A percentile compares a stretch with the other conserved stretches of the same genome.
phyloP scores from a whole-genome alignment of 2,329 filamentous ascomycete species.

The Rhinocladiella similis region DNA sequence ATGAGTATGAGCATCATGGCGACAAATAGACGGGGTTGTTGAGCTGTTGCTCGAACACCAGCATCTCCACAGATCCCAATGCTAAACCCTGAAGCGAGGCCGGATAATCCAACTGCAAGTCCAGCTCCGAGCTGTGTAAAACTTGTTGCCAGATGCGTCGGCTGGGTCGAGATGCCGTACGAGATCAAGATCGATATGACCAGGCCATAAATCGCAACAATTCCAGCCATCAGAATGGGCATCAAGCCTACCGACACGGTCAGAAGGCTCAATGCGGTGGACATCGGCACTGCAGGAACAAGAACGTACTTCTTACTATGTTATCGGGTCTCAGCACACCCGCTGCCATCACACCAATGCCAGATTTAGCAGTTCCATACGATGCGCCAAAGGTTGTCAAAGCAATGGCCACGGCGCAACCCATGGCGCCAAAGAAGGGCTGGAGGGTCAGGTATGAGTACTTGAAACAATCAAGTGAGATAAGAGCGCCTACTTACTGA shows the following conservation, averaged over 20 bases:
- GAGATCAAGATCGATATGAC: constrained; percentile 90
- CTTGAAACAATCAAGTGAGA: constrained; percentile 23
- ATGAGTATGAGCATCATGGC: constrained; percentile 99
- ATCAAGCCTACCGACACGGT: constrained; percentile 19
- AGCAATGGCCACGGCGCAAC: constrained; percentile 90
- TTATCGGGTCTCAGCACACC: constrained; percentile 96
- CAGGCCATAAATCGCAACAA: constrained; percentile 97
- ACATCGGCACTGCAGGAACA: background rate
- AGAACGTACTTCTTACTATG: constrained; percentile 94
- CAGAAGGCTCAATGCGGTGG: background rate
- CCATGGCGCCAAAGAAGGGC: constrained; percentile 97
- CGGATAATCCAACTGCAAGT: constrained; percentile 77
- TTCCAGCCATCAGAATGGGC: constrained; percentile 92
- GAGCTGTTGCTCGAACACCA: constrained; percentile 53
- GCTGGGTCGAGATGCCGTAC: constrained; percentile 67
- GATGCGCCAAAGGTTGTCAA: constrained; percentile 96
- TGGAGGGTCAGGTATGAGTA: constrained; percentile 37
- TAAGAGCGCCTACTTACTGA: constrained; percentile 67
- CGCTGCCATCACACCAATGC: constrained; percentile 97
- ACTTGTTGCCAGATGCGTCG: constrained; percentile 72
- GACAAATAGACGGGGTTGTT: constrained; percentile 62
- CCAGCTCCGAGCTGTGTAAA: constrained; percentile 86
- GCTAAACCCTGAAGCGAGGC: constrained; percentile 79
- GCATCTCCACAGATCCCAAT: constrained; percentile 75
- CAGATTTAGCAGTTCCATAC: constrained; percentile 98